Conservation (phyloP, 2,329 filamentous ascomycete species). For the Laburnicola sp. region DNA sequence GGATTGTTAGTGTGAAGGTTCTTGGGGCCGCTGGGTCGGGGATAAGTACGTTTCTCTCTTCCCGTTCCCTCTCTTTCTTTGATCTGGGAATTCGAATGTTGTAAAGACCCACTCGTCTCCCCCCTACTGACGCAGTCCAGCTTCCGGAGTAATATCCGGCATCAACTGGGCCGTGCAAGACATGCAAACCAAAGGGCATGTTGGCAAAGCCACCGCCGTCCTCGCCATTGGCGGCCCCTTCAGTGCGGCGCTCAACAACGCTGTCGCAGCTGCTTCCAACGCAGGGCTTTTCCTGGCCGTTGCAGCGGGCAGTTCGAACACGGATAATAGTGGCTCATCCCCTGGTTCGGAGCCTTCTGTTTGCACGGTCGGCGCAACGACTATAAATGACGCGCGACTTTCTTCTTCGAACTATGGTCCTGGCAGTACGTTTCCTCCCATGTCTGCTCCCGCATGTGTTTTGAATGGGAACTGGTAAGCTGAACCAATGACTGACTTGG, state of each 20-base stretch:
- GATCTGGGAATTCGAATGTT: no score
- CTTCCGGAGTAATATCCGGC: constrained; percentile 15
- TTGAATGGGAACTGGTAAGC: background rate
- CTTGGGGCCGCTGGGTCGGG: constrained; percentile 50
- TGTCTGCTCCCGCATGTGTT: background rate
- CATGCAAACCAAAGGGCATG: constrained; percentile 17
- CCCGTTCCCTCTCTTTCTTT: background rate
- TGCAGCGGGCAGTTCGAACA: constrained; percentile 31
- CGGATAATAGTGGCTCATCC: constrained; percentile 24
- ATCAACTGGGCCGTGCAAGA: constrained; percentile 27
- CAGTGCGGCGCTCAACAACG: constrained; percentile 28
- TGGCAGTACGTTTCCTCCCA: constrained; percentile 7
- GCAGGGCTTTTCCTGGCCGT: constrained; percentile 35
- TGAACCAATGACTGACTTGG: background rate
- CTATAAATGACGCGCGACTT: constrained; percentile 11
- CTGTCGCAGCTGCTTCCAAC: constrained; percentile 26
- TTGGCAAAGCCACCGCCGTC: constrained; percentile 20
- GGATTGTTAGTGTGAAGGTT: constrained; percentile 93
- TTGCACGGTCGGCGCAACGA: constrained; percentile 34
- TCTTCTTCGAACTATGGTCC: constrained; percentile 21
- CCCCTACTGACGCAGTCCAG: background rate
- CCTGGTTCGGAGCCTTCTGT: constrained; percentile 35
- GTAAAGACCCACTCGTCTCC: no score
- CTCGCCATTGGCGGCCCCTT: constrained; percentile 25
- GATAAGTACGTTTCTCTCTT: constrained; percentile 8